Conservation (phyloP, 1,284 basidiomycete species). For the Hemileia vastatrix region DNA sequence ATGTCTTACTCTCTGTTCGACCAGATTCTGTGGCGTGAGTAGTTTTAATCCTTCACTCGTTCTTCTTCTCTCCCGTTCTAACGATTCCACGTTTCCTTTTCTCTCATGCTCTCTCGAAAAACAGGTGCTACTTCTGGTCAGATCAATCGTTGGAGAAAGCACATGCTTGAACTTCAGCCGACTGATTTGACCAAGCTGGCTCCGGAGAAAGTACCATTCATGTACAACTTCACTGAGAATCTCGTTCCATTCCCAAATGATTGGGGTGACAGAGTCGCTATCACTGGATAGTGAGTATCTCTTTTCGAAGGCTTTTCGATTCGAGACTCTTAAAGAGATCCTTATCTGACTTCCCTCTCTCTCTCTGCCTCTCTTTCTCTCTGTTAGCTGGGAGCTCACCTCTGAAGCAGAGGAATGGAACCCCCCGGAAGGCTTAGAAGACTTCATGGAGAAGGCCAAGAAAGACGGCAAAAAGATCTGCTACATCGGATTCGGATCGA, state of each 20-base stretch:
- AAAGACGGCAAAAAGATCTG: conserved; percentile 50
- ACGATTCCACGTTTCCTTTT: conserved; percentile 98
- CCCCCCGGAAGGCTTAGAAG: conserved; percentile 51
- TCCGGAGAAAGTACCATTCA: conserved; percentile 88
- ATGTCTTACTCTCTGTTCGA: conserved; percentile 46
- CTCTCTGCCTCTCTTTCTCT: not conserved
- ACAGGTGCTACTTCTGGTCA: conserved; percentile 48
- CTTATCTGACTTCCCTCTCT: too few species aligned
- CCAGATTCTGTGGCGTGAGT: conserved; percentile 30
- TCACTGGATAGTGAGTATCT: conserved; percentile 76
- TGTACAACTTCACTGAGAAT: conserved; percentile 81
- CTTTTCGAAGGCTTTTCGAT: too few species aligned
- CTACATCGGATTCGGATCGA: conserved; percentile 44
- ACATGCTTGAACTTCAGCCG: conserved; percentile 61
- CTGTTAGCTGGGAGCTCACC: conserved; percentile 33
- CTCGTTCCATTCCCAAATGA: conserved; percentile 76
- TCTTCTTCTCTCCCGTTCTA: conserved; percentile 34
- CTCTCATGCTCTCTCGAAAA: conserved; percentile 71
- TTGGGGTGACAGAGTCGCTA: conserved; percentile 96
- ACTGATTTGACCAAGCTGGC: conserved; percentile 88
- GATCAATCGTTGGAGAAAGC: conserved; percentile 83
- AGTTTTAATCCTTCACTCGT: not conserved
- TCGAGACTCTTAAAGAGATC: too few species aligned
- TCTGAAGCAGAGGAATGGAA: conserved; percentile 52
- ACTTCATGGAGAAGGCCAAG: conserved; percentile 55